phyloP scores from a whole-genome alignment of 1,284 basidiomycete species.

The Serendipita sp. region DNA sequence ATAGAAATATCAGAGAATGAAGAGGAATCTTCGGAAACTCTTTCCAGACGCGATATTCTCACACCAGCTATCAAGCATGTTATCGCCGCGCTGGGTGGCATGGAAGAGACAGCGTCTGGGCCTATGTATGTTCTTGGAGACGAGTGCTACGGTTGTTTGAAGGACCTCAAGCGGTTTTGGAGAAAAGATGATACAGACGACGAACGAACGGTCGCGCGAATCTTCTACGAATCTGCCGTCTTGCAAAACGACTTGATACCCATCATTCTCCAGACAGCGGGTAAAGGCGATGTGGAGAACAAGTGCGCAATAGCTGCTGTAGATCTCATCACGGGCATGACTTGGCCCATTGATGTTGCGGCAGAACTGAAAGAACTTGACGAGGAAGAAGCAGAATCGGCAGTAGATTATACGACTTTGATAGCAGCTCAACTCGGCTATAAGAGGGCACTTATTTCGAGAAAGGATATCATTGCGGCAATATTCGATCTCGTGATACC shows the following conservation, averaged over 20 bases:
- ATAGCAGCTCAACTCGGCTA: conserved; percentile 70
- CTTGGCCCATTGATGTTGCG: conserved; percentile 90
- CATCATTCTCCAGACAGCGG: conserved; percentile 67
- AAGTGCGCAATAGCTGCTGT: conserved; percentile 75
- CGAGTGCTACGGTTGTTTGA: conserved; percentile 69
- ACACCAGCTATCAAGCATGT: conserved; percentile 54
- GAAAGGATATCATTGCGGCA: conserved; percentile 48
- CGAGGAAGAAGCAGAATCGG: conserved; percentile 49
- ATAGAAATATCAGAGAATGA: not conserved
- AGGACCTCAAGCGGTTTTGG: conserved; percentile 90
- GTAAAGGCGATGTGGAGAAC: conserved; percentile 62
- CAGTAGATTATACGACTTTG: conserved; percentile 77
- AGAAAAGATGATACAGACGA: conserved; percentile 89
- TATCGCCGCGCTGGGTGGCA: conserved; percentile 59
- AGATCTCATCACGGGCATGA: conserved; percentile 87
- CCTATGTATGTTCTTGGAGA: conserved; percentile 70
- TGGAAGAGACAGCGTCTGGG: conserved; percentile 31
- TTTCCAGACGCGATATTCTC: conserved; percentile 26
- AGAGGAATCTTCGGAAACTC: not conserved
- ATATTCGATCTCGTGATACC: conserved; percentile 58
- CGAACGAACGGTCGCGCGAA: conserved; percentile 82
- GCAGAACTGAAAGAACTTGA: conserved; percentile 84
- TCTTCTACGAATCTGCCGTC: conserved; percentile 73
- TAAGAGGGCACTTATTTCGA: conserved; percentile 58
- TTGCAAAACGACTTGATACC: conserved; percentile 76